Conservation (phyloP, 2,329 filamentous ascomycete species). For the Plenodomus biglobosus region DNA sequence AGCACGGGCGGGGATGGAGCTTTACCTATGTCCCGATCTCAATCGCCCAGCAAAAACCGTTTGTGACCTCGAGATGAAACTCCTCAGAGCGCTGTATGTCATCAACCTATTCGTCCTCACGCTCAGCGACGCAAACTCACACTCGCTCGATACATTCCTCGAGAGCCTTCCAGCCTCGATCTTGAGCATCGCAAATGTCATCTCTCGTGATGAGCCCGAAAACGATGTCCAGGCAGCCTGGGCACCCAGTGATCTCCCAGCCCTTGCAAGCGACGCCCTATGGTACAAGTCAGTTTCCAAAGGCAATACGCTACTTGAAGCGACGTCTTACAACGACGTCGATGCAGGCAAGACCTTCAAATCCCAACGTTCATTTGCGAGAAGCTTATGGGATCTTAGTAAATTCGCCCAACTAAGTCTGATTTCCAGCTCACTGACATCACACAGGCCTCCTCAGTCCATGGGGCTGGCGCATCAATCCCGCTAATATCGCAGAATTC, state of each 20-base stretch:
- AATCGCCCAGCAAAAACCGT: no score
- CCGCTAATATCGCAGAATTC: neutral
- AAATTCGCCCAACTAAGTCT: neutral
- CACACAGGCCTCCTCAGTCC: neutral
- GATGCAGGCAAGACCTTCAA: neutral
- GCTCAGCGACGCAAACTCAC: no score
- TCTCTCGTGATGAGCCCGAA: neutral
- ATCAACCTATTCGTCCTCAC: no score
- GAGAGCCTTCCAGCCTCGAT: neutral
- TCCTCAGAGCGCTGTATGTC: no score
- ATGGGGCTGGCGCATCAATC: neutral
- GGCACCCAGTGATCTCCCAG: neutral
- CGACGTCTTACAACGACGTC: conserved; percentile 1
- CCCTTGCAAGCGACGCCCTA: neutral
- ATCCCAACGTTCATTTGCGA: neutral
- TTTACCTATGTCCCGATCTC: no score
- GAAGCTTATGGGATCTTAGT: neutral
- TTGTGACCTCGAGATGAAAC: no score
- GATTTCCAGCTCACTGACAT: neutral
- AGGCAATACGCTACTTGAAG: neutral
- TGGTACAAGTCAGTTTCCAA: conserved; percentile 2
- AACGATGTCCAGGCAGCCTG: neutral
- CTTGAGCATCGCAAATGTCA: neutral
- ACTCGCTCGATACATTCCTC: neutral
- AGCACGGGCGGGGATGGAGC: no score